phyloP scores from a whole-genome alignment of 2,329 filamentous ascomycete genomes.

The Metarhizium guizhouense region DNA sequence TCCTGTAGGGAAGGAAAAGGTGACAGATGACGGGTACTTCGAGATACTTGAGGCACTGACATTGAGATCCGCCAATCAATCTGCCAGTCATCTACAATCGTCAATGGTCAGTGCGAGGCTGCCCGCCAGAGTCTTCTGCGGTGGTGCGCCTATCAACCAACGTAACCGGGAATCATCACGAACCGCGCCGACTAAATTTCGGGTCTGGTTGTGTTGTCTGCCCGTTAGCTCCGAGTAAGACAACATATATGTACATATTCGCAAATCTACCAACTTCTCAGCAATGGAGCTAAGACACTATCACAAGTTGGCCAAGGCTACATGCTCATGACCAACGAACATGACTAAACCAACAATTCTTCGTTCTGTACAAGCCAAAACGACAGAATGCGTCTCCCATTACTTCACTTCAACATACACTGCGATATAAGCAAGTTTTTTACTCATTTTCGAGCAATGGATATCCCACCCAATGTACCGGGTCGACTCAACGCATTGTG shows the following conservation, averaged over 20 bases:
- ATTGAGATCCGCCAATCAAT: constrained; percentile 1
- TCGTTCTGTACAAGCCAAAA: too few species aligned
- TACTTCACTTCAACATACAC: too few species aligned
- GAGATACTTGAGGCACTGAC: constrained; percentile 8
- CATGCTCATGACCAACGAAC: too few species aligned
- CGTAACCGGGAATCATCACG: neutral
- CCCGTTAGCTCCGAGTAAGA: neutral
- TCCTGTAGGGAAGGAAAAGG: constrained; percentile 8
- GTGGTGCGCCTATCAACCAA: neutral
- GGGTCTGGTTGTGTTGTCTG: neutral
- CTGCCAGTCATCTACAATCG: neutral
- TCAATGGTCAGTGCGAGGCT: neutral
- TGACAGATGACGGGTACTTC: constrained; percentile 14
- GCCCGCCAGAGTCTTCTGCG: neutral
- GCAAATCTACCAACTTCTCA: too few species aligned
- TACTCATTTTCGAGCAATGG: too few species aligned
- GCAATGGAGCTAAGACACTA: too few species aligned
- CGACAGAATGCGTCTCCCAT: too few species aligned
- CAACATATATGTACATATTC: too few species aligned
- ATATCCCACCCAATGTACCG: too few species aligned
- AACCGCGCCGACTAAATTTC: neutral
- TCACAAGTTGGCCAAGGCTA: too few species aligned
- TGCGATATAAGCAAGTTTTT: too few species aligned
- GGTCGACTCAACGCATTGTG: neutral
- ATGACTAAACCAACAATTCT: too few species aligned